Evolutionary conservation across 805 yeast species (phyloP), one percentile per base, ranked within the genome.

Genomic region (Cyberlindnera euphorbiiphila): DNA sequence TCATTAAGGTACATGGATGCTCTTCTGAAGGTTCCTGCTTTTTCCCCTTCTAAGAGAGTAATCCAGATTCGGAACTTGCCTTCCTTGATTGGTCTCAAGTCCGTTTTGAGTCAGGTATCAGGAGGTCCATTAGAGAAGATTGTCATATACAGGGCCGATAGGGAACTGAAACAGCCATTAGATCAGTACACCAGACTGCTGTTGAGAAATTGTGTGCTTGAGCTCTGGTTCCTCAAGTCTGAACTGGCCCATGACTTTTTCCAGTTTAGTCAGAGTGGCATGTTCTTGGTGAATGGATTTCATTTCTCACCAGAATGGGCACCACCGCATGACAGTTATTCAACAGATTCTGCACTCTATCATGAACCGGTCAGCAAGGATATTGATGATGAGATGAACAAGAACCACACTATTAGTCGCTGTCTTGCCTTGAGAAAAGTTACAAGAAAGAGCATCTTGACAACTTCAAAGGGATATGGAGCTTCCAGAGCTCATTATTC

Each of bases 61-160:
- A 42, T 75, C 11, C 54, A 63, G 13, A 39, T 73, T 4, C 53
- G 50, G n/a, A 61, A 66, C 14, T 54, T 76, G 18, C 71, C 76
- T 0, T 37, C 50, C 0, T 50, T 55, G 20, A 66, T 74, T 8
- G 77, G 81, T 8, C 45, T 78, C 8, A 64, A 64, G 16, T 64
- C 75, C 25, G 59, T 82, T 9, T 46, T 84, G 14, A 53, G 75
- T 1, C 82, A 76, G 36, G 62, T 81, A 0, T 64, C 68, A 46
- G 89, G 93, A 2, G 94, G 94, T 0, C 84, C 86, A 0, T 57
- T 84, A 34, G 85, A 81, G 44, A 69, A 66, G 34, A 49, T 80
- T 5, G 61, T 57, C 11, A 48, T 64, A 20, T 53, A 50, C n/a
- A 47, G 25, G n/a, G 18, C 32, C 6, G 35, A 29, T 2, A 34